These are phyloP conservation scores for Aspergillus pseudotamarii DNA, from an alignment of 2,329 filamentous ascomycete species.

Conservation along the genomic window DNA sequence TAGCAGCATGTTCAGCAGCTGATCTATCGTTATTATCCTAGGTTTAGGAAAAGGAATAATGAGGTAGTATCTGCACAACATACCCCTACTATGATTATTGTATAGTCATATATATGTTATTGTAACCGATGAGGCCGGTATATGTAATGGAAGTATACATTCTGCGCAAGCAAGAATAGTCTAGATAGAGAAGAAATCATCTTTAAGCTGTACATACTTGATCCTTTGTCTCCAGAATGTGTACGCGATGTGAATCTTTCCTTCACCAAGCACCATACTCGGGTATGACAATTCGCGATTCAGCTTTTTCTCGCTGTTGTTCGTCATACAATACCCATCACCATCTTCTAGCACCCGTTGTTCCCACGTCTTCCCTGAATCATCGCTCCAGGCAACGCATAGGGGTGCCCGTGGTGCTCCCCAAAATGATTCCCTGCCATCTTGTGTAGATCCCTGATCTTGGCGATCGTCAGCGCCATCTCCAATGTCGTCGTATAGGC, in stretches of 20 bases:
- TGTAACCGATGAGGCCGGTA: fast-evolving
- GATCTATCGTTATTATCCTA: not conserved
- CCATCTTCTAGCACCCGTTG: not conserved
- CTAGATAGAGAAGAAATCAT: not conserved
- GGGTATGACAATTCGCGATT: not conserved
- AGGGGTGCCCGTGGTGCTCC: not conserved
- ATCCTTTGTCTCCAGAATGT: not conserved
- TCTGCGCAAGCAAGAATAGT: not conserved
- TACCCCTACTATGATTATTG: no score
- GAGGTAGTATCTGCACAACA: no score
- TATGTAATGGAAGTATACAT: not conserved
- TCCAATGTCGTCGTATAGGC: not conserved
- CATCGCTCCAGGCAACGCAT: not conserved
- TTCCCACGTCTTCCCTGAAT: not conserved
- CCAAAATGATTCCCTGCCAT: not conserved
- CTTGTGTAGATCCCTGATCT: not conserved
- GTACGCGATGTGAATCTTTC: not conserved
- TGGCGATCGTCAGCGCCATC: not conserved
- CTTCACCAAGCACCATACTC: not conserved
- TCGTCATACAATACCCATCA: not conserved
- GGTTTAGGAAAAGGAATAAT: not conserved
- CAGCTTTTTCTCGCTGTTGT: not conserved
- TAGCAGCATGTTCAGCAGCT: fast-evolving
- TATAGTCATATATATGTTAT: not conserved
- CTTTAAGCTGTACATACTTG: not conserved